Conservation (phyloP, 176 grass and related monocot genomes). For the Oryza punctata region DNA sequence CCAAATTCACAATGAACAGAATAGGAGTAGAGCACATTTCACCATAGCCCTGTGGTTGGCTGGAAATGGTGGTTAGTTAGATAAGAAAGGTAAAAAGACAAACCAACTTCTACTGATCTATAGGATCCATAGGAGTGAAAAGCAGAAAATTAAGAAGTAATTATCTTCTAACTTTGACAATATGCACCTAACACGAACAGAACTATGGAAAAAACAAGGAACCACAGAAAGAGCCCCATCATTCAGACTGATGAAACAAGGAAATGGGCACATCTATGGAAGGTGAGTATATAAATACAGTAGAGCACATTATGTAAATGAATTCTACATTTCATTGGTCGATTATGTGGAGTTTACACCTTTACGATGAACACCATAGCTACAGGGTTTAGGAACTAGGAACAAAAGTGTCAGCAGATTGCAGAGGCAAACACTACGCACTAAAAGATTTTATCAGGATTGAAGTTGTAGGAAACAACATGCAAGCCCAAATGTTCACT, state of each 20-base stretch:
- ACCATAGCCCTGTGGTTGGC: background rate
- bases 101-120: background rate
- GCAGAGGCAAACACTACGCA: background rate
- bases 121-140: background rate
- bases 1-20: background rate
- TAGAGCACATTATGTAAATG: background rate
- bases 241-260: background rate
- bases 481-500: background rate
- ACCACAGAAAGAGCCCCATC: background rate
- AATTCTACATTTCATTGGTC: background rate
- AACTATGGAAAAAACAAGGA: background rate
- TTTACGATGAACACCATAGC: too few relatives aligned
- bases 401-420: background rate
- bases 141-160: background rate
- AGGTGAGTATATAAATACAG: background rate
- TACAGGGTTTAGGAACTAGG: background rate
- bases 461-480: background rate
- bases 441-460: background rate
- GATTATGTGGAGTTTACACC: too few relatives aligned
- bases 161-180: background rate
- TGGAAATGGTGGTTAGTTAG: background rate
- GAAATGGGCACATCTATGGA: background rate
- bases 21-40: background rate
- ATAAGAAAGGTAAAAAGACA: background rate
- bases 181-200: background rate